Evolutionary conservation across 345 rosid species (phyloP).

Genomic region (Linum usitatissimum): DNA sequence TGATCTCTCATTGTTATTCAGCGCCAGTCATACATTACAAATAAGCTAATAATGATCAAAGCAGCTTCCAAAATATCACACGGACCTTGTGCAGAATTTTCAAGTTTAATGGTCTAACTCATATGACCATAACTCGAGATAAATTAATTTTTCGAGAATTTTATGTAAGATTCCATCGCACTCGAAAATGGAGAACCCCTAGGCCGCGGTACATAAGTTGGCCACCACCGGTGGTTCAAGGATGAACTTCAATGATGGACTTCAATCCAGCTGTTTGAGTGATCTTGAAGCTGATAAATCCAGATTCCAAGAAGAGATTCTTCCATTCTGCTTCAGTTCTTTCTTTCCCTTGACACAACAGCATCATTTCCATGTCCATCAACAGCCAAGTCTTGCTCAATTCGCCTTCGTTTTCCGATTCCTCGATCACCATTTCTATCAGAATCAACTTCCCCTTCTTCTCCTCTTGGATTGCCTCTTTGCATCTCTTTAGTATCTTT

Average conservation of each 20-base stretch:
- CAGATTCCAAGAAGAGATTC: conserved; percentile 16
- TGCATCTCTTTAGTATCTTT: conserved; percentile 20
- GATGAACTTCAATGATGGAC: conserved; percentile 16
- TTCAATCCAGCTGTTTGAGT: conserved; percentile 11
- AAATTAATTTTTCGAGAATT: too few relatives aligned
- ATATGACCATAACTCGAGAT: too few relatives aligned
- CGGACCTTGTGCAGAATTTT: too few relatives aligned
- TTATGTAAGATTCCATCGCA: too few relatives aligned
- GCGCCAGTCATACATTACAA: too few relatives aligned
- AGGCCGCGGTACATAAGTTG: too few relatives aligned
- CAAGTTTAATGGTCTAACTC: too few relatives aligned
- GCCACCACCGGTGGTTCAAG: not conserved
- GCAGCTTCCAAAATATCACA: too few relatives aligned
- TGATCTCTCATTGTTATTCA: too few relatives aligned
- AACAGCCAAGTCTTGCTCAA: conserved; percentile 13
- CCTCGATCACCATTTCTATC: not conserved
- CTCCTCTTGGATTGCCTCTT: conserved; percentile 7
- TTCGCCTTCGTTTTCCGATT: not conserved
- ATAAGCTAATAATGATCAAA: too few relatives aligned
- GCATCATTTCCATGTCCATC: conserved; percentile 18
- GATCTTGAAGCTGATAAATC: conserved; percentile 13
- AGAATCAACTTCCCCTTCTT: conserved; percentile 14
- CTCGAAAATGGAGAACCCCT: too few relatives aligned
- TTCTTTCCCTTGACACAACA: conserved; percentile 7
- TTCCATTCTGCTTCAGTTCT: conserved; percentile 16